A percentile compares a stretch with the other conserved stretches of the same genome.
phyloP scores from a whole-genome alignment of 345 rosid genomes.

The Noccaea caerulescens region DNA sequence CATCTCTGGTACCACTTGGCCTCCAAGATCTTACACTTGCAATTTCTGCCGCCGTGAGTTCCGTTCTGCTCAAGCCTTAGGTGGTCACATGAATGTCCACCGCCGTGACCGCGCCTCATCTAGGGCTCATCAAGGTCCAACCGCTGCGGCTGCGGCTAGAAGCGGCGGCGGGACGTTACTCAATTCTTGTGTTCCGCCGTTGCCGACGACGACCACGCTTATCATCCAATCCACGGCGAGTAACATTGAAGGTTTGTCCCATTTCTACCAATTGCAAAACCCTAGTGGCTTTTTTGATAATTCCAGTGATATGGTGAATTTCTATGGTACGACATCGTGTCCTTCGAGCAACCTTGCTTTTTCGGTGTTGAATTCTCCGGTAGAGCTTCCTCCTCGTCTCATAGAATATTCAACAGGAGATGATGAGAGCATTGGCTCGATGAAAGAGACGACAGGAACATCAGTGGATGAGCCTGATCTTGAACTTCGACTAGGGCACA shows the following conservation, averaged over 20 bases:
- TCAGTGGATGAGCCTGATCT: conserved; percentile 76
- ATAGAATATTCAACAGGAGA: conserved; percentile 33
- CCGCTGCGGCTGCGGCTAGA: conserved; percentile 21
- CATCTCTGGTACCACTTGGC: conserved; percentile 88
- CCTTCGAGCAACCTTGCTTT: conserved; percentile 46
- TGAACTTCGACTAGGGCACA: conserved; percentile 83
- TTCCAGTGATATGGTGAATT: conserved; percentile 35
- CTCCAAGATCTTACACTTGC: conserved; percentile 94
- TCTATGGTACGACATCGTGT: conserved; percentile 50
- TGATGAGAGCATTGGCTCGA: conserved; percentile 34
- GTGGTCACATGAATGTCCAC: conserved; percentile 99
- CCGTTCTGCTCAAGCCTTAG: conserved; percentile 96
- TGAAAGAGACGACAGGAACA: conserved; percentile 44
- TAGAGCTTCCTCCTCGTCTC: conserved; percentile 35
- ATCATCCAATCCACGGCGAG: conserved; percentile 37
- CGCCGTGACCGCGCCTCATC: conserved; percentile 91
- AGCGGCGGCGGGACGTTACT: conserved; percentile 28
- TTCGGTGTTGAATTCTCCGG: conserved; percentile 36
- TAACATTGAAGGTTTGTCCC: conserved; percentile 55
- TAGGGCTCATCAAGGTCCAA: conserved; percentile 61
- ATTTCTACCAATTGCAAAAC: conserved; percentile 74
- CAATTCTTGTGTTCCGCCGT: conserved; percentile 49
- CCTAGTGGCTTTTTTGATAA: conserved; percentile 49
- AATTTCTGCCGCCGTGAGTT: conserved; percentile 92
- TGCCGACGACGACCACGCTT: conserved; percentile 6